Conservation (phyloP, 2,329 filamentous ascomycete genomes). For the Penicillium sp. region DNA sequence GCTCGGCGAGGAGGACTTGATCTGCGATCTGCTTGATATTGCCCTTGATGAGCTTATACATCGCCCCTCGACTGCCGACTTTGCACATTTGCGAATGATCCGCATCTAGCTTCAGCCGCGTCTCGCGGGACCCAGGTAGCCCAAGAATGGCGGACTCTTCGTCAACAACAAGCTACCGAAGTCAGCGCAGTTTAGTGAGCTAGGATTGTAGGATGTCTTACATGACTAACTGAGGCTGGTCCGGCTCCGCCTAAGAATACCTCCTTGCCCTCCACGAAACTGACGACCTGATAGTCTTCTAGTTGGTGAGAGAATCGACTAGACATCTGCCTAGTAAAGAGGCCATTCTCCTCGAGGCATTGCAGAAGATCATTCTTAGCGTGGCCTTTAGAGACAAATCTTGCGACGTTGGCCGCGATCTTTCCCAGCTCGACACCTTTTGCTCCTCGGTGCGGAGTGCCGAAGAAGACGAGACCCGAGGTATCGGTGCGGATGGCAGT, state of each 20-base stretch:
- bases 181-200: constrained; percentile 9
- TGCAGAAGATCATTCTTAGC: constrained; percentile 37
- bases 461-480: constrained; percentile 41
- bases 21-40: constrained; percentile 41
- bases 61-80: constrained; percentile 32
- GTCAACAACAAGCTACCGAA: constrained; percentile 37
- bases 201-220: constrained; percentile 20
- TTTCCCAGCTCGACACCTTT: constrained; percentile 40
- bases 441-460: constrained; percentile 40
- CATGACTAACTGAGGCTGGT: constrained; percentile 38
- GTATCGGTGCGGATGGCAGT: constrained; percentile 38
- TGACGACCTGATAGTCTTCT: constrained; percentile 40
- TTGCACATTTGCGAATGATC: constrained; percentile 45
- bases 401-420: constrained; percentile 39
- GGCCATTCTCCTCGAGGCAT: constrained; percentile 36
- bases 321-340: constrained; percentile 39
- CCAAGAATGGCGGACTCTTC: constrained; percentile 43
- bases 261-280: constrained; percentile 41
- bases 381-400: constrained; percentile 37
- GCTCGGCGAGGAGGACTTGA: constrained; percentile 35
- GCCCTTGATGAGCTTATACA: constrained; percentile 39
- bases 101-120: constrained; percentile 41
- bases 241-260: constrained; percentile 34
- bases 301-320: constrained; percentile 40
- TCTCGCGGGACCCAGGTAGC: constrained; percentile 39